Base-by-base conservation (phyloP, 371 early-diverging fungal genomes). In the Entomophthora muscae region DNA sequence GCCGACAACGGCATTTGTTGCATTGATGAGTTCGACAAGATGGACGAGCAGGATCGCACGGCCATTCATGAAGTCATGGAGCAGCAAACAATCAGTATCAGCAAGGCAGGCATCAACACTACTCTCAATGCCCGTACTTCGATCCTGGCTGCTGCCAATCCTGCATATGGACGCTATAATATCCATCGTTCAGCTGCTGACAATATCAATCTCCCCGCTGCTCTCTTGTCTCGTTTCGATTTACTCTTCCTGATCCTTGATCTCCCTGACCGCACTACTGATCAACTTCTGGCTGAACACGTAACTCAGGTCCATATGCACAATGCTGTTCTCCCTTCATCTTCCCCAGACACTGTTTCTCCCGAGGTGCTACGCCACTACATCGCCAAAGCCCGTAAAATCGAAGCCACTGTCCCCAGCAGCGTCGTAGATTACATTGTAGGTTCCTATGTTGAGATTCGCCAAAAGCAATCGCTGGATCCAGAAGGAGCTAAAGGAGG, bases 51-150 rank as follows among this genome's bases (percentile, higher is more conserved):
- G 12, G 94, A 93, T 73, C 76, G 91, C 67, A 83, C 89, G 10
- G 88, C 90, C 27, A 90, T 95, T 69, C 92, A 93, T 71, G 95
- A 95, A 74, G 94, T 91, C 0, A 93, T 95, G 94, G 95, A 95
- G 82, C 95, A 95, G 71, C 95, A 95, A 73, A 89, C 90, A 0
- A 88, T 95, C 65, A 84, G 84, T 71, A 89, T 95, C 52, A 80
- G 83, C 62, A 95, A 95, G 74, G 94, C 94, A 23, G 96, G 94
- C 61, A 93, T 95, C 71, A 90, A 87, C 65, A 93, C 93, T 1
- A 91, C 90, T 2, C 74, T 95, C 27, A 95, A 93, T 70, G 92
- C 95, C 0, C 83, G 94, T 67, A 83, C 91, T 23, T 85, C 89
- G 13, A 87, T 95, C 56, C 72, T 95, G 62, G 93, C 91, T 2